A percentile compares a stretch with the other conserved stretches of the same genome.
phyloP scores from a whole-genome alignment of 2,329 filamentous ascomycete species.

The Blastomyces percursus region DNA sequence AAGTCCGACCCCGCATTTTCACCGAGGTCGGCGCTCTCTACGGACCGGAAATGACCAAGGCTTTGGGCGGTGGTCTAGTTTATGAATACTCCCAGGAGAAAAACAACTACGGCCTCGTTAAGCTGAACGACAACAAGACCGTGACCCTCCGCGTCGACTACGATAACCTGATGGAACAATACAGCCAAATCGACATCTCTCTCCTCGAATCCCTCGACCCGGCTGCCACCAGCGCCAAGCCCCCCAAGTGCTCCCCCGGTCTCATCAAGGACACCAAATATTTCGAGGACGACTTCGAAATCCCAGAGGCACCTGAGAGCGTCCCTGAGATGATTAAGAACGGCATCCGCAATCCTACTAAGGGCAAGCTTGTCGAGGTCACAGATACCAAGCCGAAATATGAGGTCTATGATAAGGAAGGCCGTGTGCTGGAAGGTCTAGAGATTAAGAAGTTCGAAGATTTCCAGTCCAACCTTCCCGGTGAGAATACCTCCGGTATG shows the following conservation, averaged over 20 bases:
- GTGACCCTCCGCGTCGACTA: conserved; percentile 54
- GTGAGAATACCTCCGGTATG: conserved; percentile 27
- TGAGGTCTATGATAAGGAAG: conserved; percentile 47
- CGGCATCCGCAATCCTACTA: conserved; percentile 56
- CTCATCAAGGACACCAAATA: conserved; percentile 53
- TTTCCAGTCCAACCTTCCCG: conserved; percentile 48
- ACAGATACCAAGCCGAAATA: conserved; percentile 45
- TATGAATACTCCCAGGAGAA: conserved; percentile 41
- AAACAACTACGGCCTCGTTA: conserved; percentile 47
- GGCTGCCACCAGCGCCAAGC: conserved; percentile 41
- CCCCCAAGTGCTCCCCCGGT: conserved; percentile 53
- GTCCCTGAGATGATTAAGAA: conserved; percentile 63
- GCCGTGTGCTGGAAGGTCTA: conserved; percentile 51
- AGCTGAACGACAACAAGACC: conserved; percentile 47
- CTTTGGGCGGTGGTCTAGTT: conserved; percentile 48
- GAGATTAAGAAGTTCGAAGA: conserved; percentile 45
- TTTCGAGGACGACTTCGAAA: conserved; percentile 69
- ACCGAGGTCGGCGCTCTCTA: conserved; percentile 52
- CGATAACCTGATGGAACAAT: conserved; percentile 64
- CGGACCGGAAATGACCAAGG: conserved; percentile 46
- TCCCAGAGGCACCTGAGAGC: conserved; percentile 58
- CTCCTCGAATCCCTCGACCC: conserved; percentile 54
- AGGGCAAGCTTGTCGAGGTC: conserved; percentile 54
- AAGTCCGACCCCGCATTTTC: conserved; percentile 46
- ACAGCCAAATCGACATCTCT: conserved; percentile 60